phyloP scores from a whole-genome alignment of 106 monocot genomes.

The Dendrobium huoshanense region DNA sequence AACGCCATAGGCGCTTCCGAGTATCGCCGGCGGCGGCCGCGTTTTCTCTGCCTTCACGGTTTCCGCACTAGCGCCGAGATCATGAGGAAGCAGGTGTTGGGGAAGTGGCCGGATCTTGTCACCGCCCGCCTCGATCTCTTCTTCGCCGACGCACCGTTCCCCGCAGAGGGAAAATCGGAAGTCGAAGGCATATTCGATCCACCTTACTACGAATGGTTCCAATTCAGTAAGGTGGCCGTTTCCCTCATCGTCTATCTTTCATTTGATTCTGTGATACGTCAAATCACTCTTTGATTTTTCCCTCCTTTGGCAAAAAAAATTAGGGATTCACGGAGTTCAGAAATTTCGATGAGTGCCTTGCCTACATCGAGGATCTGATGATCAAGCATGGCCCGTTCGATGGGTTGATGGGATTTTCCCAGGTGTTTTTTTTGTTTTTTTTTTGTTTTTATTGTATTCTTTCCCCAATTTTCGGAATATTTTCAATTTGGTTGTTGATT shows the following conservation, averaged over 20 bases:
- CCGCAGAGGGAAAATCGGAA: slow-evolving; percentile 73
- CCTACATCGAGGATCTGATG: slow-evolving; percentile 79
- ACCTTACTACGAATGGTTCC: slow-evolving; percentile 97
- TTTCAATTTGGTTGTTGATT: background rate
- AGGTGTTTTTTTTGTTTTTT: slow-evolving; percentile 24
- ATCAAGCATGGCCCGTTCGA: slow-evolving; percentile 84
- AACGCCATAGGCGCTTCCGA: background rate
- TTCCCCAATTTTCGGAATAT: background rate
- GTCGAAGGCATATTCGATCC: slow-evolving; percentile 85
- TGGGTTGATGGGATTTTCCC: slow-evolving; percentile 98
- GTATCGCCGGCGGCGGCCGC: slow-evolving; percentile 20
- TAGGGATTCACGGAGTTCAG: slow-evolving; percentile 57
- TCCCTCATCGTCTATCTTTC: background rate
- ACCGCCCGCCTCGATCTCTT: slow-evolving; percentile 71
- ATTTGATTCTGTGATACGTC: too few relatives aligned
- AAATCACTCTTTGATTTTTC: background rate
- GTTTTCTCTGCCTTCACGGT: slow-evolving; percentile 89
- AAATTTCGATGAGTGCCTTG: slow-evolving; percentile 73
- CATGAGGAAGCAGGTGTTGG: slow-evolving; percentile 72
- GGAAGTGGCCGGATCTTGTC: slow-evolving; percentile 76
- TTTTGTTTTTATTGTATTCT: too few relatives aligned
- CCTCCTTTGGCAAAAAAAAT: background rate
- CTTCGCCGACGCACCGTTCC: slow-evolving; percentile 81
- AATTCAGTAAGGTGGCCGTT: slow-evolving; percentile 56
- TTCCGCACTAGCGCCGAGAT: slow-evolving; percentile 94